Base-by-base conservation (phyloP, 345 rosid species). In the Atalantia buxifolia region DNA sequence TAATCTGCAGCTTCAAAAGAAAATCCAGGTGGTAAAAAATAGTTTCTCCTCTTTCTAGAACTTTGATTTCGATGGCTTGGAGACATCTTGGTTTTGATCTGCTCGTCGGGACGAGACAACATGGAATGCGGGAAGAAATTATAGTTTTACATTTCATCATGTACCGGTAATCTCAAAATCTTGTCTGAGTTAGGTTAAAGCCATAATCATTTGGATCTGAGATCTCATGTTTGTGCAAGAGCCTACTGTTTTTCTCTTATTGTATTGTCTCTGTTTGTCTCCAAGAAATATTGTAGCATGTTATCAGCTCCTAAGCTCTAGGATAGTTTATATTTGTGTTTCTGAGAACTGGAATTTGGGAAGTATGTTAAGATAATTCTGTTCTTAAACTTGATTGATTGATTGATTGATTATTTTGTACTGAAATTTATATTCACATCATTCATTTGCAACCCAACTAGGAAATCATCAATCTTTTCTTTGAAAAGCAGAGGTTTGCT, bases 321-420 rank as follows among this genome's bases (percentile, higher is more conserved):
- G 81, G 33, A 67, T 71, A 79, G 77, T 33, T 69, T 69, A 45
- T 66, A 77, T 73, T 71, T 81, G 38, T n/a, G 9, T 27, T 81
- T 69, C 55, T 35, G 12, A 64, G 50, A 33, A n/a, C 31, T 53
- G 31, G 28, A 48, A 78, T 73, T 67, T 81, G 76, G 59, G 31
- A 70, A 78, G 35, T 69, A 69, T 78, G 67, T 78, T 31, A 65
- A 73, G 81, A 73, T 72, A 73, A 55, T 75, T 69, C 31, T 66
- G 35, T 59, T 65, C 64, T 28, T 9, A 57, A 27, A 75, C 74
- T 74, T 75, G 76, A 69, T 71, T 65, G 45, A 68, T 74, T n/a
- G n/a, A n/a, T n/a, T 69, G 7, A 69, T 75, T 69, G 14, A 74
- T 78, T 77, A 38, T 68, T 74, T 74, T 66, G 50, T 71, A 50